Conservation (phyloP, 1,139 yeast species). For the Protomyces pachydermus region DNA sequence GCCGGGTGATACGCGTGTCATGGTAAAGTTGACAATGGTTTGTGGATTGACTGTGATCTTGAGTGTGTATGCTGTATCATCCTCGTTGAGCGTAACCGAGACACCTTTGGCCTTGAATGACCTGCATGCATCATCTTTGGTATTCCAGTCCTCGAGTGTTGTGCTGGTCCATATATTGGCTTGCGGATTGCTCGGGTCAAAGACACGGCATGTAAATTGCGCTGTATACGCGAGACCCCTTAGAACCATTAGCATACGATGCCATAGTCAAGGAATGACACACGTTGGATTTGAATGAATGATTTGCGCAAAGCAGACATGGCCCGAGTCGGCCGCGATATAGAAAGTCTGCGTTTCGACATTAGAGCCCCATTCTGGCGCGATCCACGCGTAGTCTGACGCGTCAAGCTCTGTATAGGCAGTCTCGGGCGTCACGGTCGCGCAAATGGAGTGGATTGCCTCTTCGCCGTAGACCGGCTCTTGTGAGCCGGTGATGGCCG, state of each 20-base stretch:
- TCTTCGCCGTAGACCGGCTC: slow-evolving; percentile 95
- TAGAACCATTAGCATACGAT: not conserved
- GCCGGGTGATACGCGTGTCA: slow-evolving; percentile 67
- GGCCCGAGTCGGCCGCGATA: slow-evolving; percentile 60
- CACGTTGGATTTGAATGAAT: slow-evolving; percentile 91
- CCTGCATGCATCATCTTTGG: slow-evolving; percentile 47
- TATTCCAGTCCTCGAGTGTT: slow-evolving; percentile 70
- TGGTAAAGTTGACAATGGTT: slow-evolving; percentile 63
- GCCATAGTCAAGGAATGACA: slow-evolving; percentile 43
- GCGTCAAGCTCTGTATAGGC: slow-evolving; percentile 53
- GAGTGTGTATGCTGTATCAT: slow-evolving; percentile 52
- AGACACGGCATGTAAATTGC: slow-evolving; percentile 84
- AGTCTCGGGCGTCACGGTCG: slow-evolving; percentile 50
- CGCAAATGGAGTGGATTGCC: slow-evolving; percentile 79
- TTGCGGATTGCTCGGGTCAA: slow-evolving; percentile 50
- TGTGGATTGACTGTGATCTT: slow-evolving; percentile 64
- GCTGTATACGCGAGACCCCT: slow-evolving; percentile 50
- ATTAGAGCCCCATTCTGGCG: slow-evolving; percentile 66
- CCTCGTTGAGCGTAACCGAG: slow-evolving; percentile 58
- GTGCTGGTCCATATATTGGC: slow-evolving; percentile 82
- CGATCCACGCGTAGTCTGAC: slow-evolving; percentile 68
- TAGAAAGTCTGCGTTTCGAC: slow-evolving; percentile 95
- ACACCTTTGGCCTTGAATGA: slow-evolving; percentile 41
- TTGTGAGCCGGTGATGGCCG: slow-evolving; percentile 93
- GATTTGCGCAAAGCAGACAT: slow-evolving; percentile 81